These are phyloP conservation scores for Sparassis latifolia DNA, from an alignment of 1,284 basidiomycete genomes.

Conservation along the genomic window DNA sequence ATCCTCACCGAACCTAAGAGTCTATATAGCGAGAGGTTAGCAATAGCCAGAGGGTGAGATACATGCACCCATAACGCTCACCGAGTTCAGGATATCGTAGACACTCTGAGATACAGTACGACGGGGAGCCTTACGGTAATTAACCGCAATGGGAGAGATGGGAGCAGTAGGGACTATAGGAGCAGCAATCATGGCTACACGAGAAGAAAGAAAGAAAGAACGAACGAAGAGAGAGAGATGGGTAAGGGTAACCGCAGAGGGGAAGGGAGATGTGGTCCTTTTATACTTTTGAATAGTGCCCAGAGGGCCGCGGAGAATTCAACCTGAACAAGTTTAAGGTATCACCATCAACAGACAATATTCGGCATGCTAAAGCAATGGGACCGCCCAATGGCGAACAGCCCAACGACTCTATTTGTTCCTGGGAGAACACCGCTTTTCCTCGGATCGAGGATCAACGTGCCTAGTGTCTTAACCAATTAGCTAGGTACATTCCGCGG, in stretches of 20 bases:
- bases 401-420: too few relatives aligned
- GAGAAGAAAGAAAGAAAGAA: neutral
- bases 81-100: neutral
- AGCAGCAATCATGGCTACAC: neutral
- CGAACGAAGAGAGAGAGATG: neutral
- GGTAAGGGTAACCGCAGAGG: neutral
- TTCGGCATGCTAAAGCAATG: too few relatives aligned
- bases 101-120: neutral
- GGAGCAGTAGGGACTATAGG: neutral
- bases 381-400: too few relatives aligned
- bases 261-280: neutral
- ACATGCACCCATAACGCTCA: neutral
- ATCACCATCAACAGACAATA: too few relatives aligned
- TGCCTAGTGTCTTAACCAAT: too few relatives aligned
- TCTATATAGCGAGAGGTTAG: neutral
- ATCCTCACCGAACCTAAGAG: neutral
- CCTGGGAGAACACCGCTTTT: too few relatives aligned
- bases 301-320: neutral
- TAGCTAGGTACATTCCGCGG: too few relatives aligned
- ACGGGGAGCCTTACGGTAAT: neutral
- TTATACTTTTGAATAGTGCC: neutral
- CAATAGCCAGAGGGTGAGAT: neutral
- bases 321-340: neutral
- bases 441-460: too few relatives aligned
- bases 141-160: neutral